Percentiles rank a stretch among this genome's conserved stretches.
Conservation (phyloP, 2,329 filamentous ascomycete genomes). For the Epichloe amarillans region DNA sequence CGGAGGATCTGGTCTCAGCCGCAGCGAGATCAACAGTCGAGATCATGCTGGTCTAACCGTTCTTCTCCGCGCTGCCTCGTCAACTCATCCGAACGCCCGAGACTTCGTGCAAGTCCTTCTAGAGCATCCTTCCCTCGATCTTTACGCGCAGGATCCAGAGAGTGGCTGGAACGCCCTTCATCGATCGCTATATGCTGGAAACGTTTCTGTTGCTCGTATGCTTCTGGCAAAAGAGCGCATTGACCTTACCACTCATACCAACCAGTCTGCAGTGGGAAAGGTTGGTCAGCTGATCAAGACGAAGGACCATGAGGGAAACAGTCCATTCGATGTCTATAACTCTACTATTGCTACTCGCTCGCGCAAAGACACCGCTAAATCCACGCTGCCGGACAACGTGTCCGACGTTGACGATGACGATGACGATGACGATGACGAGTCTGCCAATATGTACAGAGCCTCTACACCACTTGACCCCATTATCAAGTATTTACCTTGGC, state of each 20-base stretch:
- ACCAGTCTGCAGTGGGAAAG: constrained; percentile 41
- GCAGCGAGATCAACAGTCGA: constrained; percentile 69
- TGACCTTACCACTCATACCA: constrained; percentile 45
- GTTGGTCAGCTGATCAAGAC: constrained; percentile 76
- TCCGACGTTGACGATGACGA: constrained; percentile 46
- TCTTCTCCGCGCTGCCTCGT: constrained; percentile 72
- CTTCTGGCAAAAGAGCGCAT: constrained; percentile 67
- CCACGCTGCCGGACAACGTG: constrained; percentile 36
- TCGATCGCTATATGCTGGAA: constrained; percentile 78
- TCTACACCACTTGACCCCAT: neutral
- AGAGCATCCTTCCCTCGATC: constrained; percentile 68
- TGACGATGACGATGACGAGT: constrained; percentile 28
- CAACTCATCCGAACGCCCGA: constrained; percentile 52
- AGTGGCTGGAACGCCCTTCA: constrained; percentile 95
- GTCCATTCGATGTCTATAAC: constrained; percentile 85
- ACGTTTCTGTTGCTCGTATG: constrained; percentile 70
- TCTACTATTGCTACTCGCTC: constrained; percentile 71
- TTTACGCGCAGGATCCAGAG: constrained; percentile 78
- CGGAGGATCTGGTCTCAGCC: constrained; percentile 27
- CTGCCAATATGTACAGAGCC: constrained; percentile 17
- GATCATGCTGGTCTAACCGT: constrained; percentile 73
- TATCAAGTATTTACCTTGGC: neutral
- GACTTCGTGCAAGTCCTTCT: constrained; percentile 69
- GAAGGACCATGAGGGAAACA: constrained; percentile 90
- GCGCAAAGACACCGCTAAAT: constrained; percentile 35